Evolutionary conservation across 1,284 basidiomycete genomes (phyloP), one percentile per base, ranked within the genome.

Genomic region (Ustilago nuda): DNA sequence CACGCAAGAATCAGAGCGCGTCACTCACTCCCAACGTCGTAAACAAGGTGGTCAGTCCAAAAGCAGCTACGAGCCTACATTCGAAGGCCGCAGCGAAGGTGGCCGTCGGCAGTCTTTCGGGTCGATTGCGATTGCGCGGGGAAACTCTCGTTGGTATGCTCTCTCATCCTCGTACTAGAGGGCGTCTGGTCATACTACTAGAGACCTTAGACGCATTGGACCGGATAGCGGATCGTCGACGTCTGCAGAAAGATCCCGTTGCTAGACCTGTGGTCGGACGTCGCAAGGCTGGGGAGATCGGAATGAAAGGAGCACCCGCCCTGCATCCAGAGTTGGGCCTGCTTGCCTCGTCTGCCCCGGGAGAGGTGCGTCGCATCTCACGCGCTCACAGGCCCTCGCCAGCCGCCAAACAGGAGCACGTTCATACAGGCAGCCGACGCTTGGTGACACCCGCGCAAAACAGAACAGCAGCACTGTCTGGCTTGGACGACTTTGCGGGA

Each of bases 401-500:
- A 8, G 27, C 41, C 7, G 19, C 35, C 19, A 53, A 50, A 15
- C 57, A 63, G 30, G 65, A 72, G 8, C 57, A 46, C 4, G 32
- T 48, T 15, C 23, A 46, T 37, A 27, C 54, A 23, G 43, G 41
- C 50, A 33, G 23, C 5, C 61, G 61, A 51, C 57, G 61, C 19
- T 57, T 54, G 15, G 54, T 39, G 6, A 57, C 53, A 6, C 43
- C 62, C 30, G 50, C 39, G 12, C 54, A 60, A 19, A 56, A 59
- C n/a, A 52, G 51, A 35, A 61, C 53, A 41, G 6, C 23, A 3
- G 62, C 7, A 13, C 36, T 32, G 4, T 43, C 32, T 4, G 55
- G 55, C 17, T 48, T 55, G 12, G 73, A 71, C 9, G 73, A 76
- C 33, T 39, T 61, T 5, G 72, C 64, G 0, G 76, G 76, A 12